Conservation (phyloP, 371 early-diverging fungal genomes). For the Gilbertella persicaria region DNA sequence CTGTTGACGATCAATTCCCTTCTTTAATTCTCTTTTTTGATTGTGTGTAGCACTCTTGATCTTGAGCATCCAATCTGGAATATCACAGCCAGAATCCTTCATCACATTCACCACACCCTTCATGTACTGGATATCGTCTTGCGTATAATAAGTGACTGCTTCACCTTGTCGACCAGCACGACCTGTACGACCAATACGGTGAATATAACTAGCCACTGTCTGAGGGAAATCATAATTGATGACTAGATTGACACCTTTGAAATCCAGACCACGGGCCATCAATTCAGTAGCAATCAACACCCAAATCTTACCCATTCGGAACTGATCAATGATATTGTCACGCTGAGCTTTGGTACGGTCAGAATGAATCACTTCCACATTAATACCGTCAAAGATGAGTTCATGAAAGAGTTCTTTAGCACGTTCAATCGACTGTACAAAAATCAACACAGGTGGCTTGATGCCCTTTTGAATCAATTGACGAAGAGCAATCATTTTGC, state of each 20-base stretch:
- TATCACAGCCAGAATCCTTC: slow-evolving; percentile 92
- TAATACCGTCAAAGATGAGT: slow-evolving; percentile 95
- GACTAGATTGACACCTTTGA: slow-evolving; percentile 89
- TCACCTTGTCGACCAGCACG: slow-evolving; percentile 84
- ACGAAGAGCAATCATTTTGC: slow-evolving; percentile 91
- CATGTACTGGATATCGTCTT: slow-evolving; percentile 88
- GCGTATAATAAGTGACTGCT: slow-evolving; percentile 89
- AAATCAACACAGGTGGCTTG: slow-evolving; percentile 91
- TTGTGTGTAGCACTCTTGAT: slow-evolving; percentile 70
- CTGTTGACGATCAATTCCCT: slow-evolving; percentile 30
- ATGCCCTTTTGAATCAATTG: slow-evolving; percentile 82
- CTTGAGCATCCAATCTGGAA: slow-evolving; percentile 96
- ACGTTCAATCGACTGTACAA: slow-evolving; percentile 96
- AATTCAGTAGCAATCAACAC: slow-evolving; percentile 97
- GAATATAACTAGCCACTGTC: slow-evolving; percentile 91
- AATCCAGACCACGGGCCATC: slow-evolving; percentile 96
- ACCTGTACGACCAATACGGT: slow-evolving; percentile 93
- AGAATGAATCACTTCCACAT: slow-evolving; percentile 94
- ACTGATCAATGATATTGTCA: slow-evolving; percentile 87
- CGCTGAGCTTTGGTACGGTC: slow-evolving; percentile 92
- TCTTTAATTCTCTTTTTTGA: slow-evolving; percentile 26
- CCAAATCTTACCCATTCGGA: slow-evolving; percentile 91
- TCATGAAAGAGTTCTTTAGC: slow-evolving; percentile 93
- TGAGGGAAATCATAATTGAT: slow-evolving; percentile 98
- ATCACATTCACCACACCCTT: slow-evolving; percentile 95